Conservation (phyloP, 768 basidiomycete species). For the Auriscalpium microsporum region DNA sequence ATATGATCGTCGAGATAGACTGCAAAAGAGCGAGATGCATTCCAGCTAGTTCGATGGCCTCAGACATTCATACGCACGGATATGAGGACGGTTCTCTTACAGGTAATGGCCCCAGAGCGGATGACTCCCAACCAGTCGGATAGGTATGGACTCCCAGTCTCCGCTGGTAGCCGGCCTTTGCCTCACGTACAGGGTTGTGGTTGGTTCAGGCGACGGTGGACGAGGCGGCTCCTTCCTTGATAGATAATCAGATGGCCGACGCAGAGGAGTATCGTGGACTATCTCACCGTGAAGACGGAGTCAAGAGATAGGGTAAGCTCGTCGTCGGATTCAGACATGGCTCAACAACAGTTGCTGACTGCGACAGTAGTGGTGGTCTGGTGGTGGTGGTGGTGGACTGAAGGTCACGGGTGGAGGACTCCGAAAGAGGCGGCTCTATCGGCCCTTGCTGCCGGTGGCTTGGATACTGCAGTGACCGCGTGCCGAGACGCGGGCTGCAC, state of each 20-base stretch:
- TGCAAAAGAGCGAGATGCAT: constrained; percentile 67
- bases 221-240: constrained; percentile 48
- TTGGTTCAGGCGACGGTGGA: constrained; percentile 61
- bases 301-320: constrained; percentile 32
- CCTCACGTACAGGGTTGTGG: constrained; percentile 41
- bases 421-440: no score
- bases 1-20: constrained; percentile 53
- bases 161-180: background rate
- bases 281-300: constrained; percentile 40
- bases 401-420: no score
- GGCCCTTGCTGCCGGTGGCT: no score
- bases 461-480: no score
- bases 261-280: constrained; percentile 1
- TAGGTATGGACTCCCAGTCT: constrained; percentile 34
- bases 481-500: no score
- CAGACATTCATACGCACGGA: background rate
- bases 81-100: constrained; percentile 30
- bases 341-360: no score
- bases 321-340: constrained; percentile 11
- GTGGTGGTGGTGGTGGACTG: no score
- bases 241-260: background rate
- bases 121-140: constrained; percentile 70
- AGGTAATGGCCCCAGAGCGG: constrained; percentile 78
- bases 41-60: constrained; percentile 47
- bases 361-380: no score